Evolutionary conservation across 1,139 yeast genomes (phyloP).

Genomic region (Candida sp.): DNA sequence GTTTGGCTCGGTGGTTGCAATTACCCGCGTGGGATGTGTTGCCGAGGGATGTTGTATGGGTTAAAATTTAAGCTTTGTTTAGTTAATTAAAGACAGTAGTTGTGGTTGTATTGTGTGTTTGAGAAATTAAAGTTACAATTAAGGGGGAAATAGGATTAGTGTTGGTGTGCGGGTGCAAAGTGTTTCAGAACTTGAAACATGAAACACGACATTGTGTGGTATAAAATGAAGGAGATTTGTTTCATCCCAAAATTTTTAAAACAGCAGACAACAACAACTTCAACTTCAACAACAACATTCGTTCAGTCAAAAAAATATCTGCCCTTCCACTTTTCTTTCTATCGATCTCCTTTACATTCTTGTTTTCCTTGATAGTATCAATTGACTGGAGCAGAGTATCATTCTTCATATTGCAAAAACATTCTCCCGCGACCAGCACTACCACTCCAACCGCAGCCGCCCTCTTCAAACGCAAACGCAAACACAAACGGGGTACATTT

Average conservation of each 20-base stretch:
- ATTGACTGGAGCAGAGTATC: too few species aligned
- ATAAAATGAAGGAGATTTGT: constrained; percentile 3
- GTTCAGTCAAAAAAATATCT: neutral
- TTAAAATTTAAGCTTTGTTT: neutral
- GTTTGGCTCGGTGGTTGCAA: too few species aligned
- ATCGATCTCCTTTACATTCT: too few species aligned
- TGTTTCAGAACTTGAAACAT: constrained; percentile 23
- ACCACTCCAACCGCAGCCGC: too few species aligned
- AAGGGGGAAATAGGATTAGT: constrained; percentile 3
- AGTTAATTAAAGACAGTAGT: neutral
- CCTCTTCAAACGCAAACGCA: too few species aligned
- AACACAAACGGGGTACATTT: too few species aligned
- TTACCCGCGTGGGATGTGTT: too few species aligned
- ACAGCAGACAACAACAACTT: neutral
- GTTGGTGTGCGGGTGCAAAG: constrained; percentile 12
- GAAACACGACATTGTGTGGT: constrained; percentile 19
- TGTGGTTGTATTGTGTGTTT: neutral
- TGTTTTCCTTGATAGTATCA: too few species aligned
- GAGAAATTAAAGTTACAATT: neutral
- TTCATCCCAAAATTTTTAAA: constrained; percentile 14
- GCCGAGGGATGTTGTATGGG: too few species aligned
- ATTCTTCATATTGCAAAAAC: too few species aligned
- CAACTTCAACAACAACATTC: neutral
- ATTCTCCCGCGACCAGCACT: too few species aligned
- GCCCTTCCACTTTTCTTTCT: neutral